A percentile compares a stretch with the other conserved stretches of the same genome.
Conservation (phyloP, 169 alveolate genomes). For the Perkinsus olseni region DNA sequence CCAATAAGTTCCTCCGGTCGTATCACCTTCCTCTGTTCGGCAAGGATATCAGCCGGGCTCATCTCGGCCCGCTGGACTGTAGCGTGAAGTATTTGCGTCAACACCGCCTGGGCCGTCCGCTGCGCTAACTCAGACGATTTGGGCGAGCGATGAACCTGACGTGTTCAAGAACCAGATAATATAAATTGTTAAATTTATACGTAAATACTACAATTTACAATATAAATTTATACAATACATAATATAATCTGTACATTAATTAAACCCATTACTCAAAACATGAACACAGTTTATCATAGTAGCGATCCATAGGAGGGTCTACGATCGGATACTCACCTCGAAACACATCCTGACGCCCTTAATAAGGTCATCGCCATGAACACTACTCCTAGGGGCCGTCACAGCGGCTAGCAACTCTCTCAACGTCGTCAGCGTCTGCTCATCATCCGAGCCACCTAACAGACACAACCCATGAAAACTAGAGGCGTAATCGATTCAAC, state of each 20-base stretch:
- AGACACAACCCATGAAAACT: no score
- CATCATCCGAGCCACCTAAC: neutral
- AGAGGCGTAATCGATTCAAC: neutral
- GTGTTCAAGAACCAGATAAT: no score
- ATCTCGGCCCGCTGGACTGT: neutral
- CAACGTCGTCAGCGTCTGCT: neutral
- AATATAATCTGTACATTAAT: no score
- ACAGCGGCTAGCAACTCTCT: neutral
- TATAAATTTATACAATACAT: no score
- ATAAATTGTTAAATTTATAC: no score
- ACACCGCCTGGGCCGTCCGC: constrained; percentile 6
- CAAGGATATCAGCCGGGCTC: neutral
- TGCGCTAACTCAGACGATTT: neutral
- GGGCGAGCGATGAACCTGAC: neutral
- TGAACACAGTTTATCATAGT: no score
- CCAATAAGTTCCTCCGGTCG: neutral
- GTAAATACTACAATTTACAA: no score
- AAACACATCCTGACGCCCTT: neutral
- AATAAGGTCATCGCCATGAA: neutral
- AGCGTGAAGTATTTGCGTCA: neutral
- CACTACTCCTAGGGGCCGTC: neutral
- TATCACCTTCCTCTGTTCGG: neutral
- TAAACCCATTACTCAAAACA: no score
- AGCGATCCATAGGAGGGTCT: neutral
- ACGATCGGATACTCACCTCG: neutral